phyloP scores from a whole-genome alignment of 257 asterid genomes.

The Przewalskia tangutica region DNA sequence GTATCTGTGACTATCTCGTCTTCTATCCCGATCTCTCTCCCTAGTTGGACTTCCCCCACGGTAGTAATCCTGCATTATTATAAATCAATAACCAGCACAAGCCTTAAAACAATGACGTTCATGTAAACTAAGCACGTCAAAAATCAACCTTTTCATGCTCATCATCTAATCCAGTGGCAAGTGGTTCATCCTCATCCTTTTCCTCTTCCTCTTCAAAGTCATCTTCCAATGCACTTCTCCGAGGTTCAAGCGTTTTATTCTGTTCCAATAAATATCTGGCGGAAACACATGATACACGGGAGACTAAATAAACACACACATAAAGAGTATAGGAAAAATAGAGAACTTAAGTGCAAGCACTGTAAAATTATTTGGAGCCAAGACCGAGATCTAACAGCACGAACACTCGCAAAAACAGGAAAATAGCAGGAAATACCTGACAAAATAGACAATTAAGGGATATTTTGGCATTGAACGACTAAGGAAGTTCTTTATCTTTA shows the following conservation, averaged over 20 bases:
- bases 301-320: not conserved
- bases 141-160: conserved; percentile 54
- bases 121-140: not conserved
- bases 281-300: conserved; percentile 5
- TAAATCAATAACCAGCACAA: conserved; percentile 6
- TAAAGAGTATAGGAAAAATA: not conserved
- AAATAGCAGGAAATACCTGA: not conserved
- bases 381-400: not conserved
- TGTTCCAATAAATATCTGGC: conserved; percentile 75
- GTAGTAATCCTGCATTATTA: conserved; percentile 50
- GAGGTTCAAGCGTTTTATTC: conserved; percentile 60
- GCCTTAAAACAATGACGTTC: not conserved
- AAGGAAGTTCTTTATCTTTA: not conserved
- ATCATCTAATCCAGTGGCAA: conserved; percentile 46
- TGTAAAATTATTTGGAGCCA: not conserved
- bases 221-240: conserved; percentile 97
- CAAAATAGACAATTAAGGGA: not conserved
- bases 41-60: conserved; percentile 68
- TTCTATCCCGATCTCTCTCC: conserved; percentile 83
- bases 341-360: not conserved
- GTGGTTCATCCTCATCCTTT: conserved; percentile 79
- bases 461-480: not conserved
- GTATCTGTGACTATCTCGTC: conserved; percentile 73
- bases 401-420: not conserved
- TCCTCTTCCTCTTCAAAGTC: conserved; percentile 99